Percentiles rank a stretch among this genome's conserved stretches.
Evolutionary conservation across 2,329 filamentous ascomycete species (phyloP).

Genomic region (Trichoderma sp.): DNA sequence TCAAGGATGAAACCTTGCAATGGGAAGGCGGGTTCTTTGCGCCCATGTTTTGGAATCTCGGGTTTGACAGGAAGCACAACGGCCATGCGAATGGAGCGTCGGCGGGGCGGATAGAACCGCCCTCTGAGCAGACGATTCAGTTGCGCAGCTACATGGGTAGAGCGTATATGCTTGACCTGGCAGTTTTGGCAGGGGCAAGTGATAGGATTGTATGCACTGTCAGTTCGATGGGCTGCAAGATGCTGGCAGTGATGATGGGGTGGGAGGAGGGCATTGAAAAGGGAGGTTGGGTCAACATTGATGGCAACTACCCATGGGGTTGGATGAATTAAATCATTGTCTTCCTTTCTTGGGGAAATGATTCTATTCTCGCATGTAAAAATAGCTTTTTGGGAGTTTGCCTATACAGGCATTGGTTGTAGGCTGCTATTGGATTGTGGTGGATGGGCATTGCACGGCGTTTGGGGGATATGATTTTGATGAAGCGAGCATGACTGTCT

Average conservation of each 20-base stretch:
- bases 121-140: conserved; percentile 55
- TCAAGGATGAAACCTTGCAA: conserved; percentile 73
- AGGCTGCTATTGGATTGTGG: neutral
- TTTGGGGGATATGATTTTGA: conserved; percentile 10
- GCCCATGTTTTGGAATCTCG: conserved; percentile 78
- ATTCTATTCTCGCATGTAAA: neutral
- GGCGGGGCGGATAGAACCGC: conserved; percentile 24
- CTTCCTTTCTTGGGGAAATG: neutral
- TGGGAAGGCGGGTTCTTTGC: conserved; percentile 89
- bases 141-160: conserved; percentile 72
- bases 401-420: neutral
- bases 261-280: conserved; percentile 66
- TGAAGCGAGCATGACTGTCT: neutral
- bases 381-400: neutral
- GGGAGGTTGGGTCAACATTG: conserved; percentile 74
- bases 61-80: conserved; percentile 45
- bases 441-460: conserved; percentile 23
- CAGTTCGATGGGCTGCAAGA: conserved; percentile 67
- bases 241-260: conserved; percentile 83
- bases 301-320: conserved; percentile 65
- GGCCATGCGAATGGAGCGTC: conserved; percentile 32
- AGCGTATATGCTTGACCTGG: conserved; percentile 79
- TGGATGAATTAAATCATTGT: conserved; percentile 34
- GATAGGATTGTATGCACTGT: conserved; percentile 76
- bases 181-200: conserved; percentile 65